Evolutionary conservation across 768 basidiomycete genomes (phyloP).

Genomic region (Mycena amicta): DNA sequence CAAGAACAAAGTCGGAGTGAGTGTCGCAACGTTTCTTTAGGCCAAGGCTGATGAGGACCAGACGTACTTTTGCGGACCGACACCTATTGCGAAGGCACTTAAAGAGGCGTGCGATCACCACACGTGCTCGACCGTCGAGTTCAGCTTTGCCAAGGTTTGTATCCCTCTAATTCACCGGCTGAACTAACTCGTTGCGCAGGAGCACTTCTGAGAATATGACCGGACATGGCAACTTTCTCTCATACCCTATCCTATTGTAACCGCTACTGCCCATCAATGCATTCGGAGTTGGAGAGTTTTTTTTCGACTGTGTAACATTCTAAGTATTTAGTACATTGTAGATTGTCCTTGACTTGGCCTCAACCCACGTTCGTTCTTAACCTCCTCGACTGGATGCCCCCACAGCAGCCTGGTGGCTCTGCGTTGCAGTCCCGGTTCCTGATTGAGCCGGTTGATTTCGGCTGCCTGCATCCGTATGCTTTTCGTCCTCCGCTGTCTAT

Average conservation of each 20-base stretch:
- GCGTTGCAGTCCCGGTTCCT: constrained; percentile 42
- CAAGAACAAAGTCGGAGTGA: constrained; percentile 81
- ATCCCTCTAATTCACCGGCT: constrained; percentile 8
- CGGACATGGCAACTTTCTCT: not conserved
- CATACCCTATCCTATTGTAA: constrained; percentile 23
- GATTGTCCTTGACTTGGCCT: not conserved
- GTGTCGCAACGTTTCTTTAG: constrained; percentile 29
- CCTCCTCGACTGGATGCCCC: constrained; percentile 46
- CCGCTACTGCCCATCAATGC: not conserved
- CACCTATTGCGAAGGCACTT: constrained; percentile 72
- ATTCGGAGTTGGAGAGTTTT: not conserved
- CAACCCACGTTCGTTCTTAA: constrained; percentile 23
- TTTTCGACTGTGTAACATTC: no score
- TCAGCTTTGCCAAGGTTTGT: constrained; percentile 78
- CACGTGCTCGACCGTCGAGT: constrained; percentile 59
- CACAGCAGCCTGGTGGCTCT: constrained; percentile 45
- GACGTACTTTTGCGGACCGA: constrained; percentile 92
- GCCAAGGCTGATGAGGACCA: constrained; percentile 28
- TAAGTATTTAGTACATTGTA: constrained; percentile 2
- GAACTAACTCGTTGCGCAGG: constrained; percentile 18
- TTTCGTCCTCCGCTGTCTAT: constrained; percentile 57
- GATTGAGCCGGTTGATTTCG: constrained; percentile 60
- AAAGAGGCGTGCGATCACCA: constrained; percentile 67
- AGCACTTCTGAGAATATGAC: constrained; percentile 29
- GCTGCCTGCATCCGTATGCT: constrained; percentile 84